Evolutionary conservation across 192 early-diverging fungal species (phyloP).

Genomic region (Entomortierella lignicola): DNA sequence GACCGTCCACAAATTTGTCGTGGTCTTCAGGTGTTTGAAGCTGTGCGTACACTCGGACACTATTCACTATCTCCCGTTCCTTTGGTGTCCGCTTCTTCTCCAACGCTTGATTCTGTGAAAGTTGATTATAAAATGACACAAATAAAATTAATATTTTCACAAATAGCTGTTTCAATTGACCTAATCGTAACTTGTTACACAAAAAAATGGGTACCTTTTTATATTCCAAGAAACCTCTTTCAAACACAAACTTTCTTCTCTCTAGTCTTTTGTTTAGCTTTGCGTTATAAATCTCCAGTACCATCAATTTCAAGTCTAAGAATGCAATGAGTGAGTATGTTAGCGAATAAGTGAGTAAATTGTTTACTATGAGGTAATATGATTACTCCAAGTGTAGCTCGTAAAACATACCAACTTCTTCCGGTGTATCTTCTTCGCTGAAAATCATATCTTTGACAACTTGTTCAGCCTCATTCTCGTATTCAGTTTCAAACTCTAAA

Average conservation of each 20-base stretch:
- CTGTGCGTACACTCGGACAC: constrained; percentile 87
- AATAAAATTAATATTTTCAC: not conserved
- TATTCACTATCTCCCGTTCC: constrained; percentile 86
- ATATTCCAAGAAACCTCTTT: constrained; percentile 89
- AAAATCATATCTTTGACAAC: constrained; percentile 96
- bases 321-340: not conserved
- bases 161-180: too few relatives aligned
- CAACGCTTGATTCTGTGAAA: constrained; percentile 61
- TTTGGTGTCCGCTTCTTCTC: constrained; percentile 90
- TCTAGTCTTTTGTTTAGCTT: constrained; percentile 84
- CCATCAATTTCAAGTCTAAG: constrained; percentile 85
- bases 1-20: constrained; percentile 79
- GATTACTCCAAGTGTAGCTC: too few relatives aligned
- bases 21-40: constrained; percentile 87
- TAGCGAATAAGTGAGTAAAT: not conserved
- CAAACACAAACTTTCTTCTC: constrained; percentile 90
- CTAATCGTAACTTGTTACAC: too few relatives aligned
- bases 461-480: constrained; percentile 95
- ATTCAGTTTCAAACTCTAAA: constrained; percentile 95
- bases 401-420: constrained; percentile 81
- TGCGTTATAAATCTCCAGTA: constrained; percentile 94
- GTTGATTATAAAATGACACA: not conserved
- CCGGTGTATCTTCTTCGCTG: constrained; percentile 84
- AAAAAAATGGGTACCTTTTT: constrained; percentile 64
- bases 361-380: too few relatives aligned